Conservation (phyloP, 2,329 filamentous ascomycete species). For the Colletotrichum tofieldiae region DNA sequence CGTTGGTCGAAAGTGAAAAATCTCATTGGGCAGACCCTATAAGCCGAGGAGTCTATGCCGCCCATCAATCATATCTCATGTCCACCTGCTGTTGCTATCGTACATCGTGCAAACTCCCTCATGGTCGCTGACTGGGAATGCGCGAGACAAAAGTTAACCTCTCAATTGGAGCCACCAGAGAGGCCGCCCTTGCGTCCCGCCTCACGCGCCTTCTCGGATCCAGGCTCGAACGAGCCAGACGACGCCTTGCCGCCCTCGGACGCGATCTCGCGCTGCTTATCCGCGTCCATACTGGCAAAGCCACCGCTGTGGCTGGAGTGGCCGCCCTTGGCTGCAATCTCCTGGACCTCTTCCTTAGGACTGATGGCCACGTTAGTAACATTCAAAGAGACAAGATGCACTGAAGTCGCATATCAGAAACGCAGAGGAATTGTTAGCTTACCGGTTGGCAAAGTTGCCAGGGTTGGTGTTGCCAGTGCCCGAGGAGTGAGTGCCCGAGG, state of each 20-base stretch:
- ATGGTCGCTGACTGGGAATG: too few species aligned
- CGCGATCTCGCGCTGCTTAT: constrained; percentile 68
- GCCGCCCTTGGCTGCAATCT: constrained; percentile 60
- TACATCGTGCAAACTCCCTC: constrained; percentile 2
- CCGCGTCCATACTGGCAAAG: constrained; percentile 59
- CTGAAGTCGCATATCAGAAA: not conserved
- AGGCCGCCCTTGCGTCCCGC: constrained; percentile 68
- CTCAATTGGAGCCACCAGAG: constrained; percentile 4
- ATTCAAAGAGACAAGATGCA: not conserved
- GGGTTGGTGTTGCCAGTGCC: constrained; percentile 29
- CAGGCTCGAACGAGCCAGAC: constrained; percentile 68
- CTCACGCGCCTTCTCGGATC: constrained; percentile 67
- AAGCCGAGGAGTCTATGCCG: not conserved
- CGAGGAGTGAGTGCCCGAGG: constrained; percentile 7
- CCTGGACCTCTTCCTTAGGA: constrained; percentile 61
- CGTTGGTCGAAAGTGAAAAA: not conserved
- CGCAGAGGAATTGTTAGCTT: not conserved
- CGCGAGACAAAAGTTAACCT: too few species aligned
- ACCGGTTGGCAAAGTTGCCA: constrained; percentile 46
- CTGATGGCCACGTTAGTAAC: constrained; percentile 40
- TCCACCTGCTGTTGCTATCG: not conserved
- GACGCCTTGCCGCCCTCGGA: constrained; percentile 69
- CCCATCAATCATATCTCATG: constrained; percentile 4
- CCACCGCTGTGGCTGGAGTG: constrained; percentile 56
- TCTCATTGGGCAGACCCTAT: not conserved